Evolutionary conservation across 768 basidiomycete species (phyloP).

Genomic region (Lentinula raphanica): DNA sequence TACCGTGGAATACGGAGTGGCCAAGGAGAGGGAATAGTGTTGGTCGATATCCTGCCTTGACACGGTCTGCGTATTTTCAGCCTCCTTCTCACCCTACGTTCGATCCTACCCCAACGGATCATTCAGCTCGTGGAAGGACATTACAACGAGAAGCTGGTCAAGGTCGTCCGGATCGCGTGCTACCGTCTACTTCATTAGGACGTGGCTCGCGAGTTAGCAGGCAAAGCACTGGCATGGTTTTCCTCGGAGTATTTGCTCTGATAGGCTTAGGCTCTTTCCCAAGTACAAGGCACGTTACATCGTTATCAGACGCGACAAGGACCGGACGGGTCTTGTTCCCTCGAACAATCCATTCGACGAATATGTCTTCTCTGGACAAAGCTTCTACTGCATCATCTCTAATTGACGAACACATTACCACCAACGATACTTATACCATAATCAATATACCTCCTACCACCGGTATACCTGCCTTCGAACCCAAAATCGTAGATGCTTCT

Average conservation of each 20-base stretch:
- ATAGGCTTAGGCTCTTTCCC: conserved; percentile 59
- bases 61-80: conserved; percentile 28
- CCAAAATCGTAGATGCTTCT: conserved; percentile 20
- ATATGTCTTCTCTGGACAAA: background rate
- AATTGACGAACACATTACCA: background rate
- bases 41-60: conserved; percentile 28
- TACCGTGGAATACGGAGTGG: conserved; percentile 67
- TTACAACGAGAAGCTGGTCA: conserved; percentile 32
- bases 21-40: conserved; percentile 37
- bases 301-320: background rate
- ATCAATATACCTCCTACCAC: conserved; percentile 5
- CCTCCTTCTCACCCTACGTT: conserved; percentile 26
- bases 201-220: conserved; percentile 60
- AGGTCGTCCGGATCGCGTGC: conserved; percentile 17
- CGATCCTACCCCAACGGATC: conserved; percentile 21
- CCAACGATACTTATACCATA: conserved; percentile 8
- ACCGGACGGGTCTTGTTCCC: conserved; percentile 46
- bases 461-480: conserved; percentile 11
- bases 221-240: conserved; percentile 73
- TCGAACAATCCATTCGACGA: background rate
- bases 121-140: conserved; percentile 39
- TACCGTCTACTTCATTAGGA: conserved; percentile 20
- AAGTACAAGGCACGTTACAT: conserved; percentile 19
- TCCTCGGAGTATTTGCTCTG: conserved; percentile 72
- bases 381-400: background rate